Conservation (phyloP, 2,329 filamentous ascomycete genomes). For the Trematosphaeria pertusa region DNA sequence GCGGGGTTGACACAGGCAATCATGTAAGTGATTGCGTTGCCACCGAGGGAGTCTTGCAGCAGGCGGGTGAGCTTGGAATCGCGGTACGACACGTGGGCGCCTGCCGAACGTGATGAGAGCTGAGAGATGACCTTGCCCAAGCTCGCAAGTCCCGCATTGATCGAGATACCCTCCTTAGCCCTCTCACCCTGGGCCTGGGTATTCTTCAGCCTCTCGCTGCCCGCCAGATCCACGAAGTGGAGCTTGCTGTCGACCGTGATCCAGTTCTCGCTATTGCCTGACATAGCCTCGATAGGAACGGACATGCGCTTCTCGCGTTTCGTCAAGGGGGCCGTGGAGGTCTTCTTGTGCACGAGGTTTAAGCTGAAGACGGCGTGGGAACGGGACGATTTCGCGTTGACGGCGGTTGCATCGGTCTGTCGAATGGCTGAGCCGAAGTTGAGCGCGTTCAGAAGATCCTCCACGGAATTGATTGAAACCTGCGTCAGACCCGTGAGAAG, state of each 20-base stretch:
- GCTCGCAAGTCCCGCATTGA: slow-evolving; percentile 93
- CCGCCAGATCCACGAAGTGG: slow-evolving; percentile 96
- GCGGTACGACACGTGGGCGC: slow-evolving; percentile 93
- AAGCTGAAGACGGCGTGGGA: slow-evolving; percentile 97
- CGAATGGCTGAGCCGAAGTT: slow-evolving; percentile 93
- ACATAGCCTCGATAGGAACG: slow-evolving; percentile 81
- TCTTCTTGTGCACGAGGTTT: slow-evolving; percentile 87
- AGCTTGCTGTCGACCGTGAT: slow-evolving; percentile 97
- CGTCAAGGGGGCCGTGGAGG: slow-evolving; percentile 56
- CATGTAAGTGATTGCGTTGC: slow-evolving; percentile 99
- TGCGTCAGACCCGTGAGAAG: slow-evolving; percentile 89
- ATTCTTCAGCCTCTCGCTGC: slow-evolving; percentile 96
- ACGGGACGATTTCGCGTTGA: slow-evolving; percentile 96
- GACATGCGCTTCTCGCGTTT: slow-evolving; percentile 84
- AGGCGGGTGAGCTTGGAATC: slow-evolving; percentile 96
- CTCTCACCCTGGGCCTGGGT: slow-evolving; percentile 94
- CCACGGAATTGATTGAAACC: slow-evolving; percentile 86
- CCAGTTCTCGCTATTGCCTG: slow-evolving; percentile 64
- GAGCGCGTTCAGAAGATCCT: slow-evolving; percentile 86
- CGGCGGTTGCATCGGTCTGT: slow-evolving; percentile 95
- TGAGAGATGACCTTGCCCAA: slow-evolving; percentile 98
- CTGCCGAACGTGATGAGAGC: slow-evolving; percentile 85
- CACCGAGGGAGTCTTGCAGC: slow-evolving; percentile 93
- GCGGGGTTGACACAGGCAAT: slow-evolving; percentile 97
- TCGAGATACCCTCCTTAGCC: slow-evolving; percentile 95